Percentiles rank a stretch among this genome's conserved stretches.
phyloP scores from a whole-genome alignment of 306 rosid genomes.

The Inga laurina region DNA sequence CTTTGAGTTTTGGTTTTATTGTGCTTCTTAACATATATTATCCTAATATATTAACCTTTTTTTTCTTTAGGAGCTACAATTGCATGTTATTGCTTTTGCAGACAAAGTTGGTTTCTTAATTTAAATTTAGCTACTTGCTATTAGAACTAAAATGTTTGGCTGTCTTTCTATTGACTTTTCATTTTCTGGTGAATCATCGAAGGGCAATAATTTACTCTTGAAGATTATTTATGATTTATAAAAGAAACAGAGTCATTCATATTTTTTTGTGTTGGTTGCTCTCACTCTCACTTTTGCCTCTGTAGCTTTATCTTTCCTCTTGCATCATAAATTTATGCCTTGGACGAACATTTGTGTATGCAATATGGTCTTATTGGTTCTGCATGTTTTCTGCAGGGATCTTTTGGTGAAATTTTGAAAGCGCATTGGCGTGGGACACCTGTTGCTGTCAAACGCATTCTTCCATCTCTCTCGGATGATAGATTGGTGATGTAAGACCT shows the following conservation, averaged over 20 bases:
- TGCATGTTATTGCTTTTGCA: not conserved
- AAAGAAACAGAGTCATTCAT: constrained; percentile 1
- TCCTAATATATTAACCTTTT: constrained; percentile 1
- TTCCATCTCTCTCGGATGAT: constrained; percentile 89
- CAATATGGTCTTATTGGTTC: constrained; percentile 27
- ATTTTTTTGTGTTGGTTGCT: not conserved
- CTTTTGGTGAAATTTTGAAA: constrained; percentile 87
- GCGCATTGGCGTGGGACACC: constrained; percentile 97
- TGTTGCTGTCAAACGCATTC: constrained; percentile 88
- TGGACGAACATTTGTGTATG: constrained; percentile 1
- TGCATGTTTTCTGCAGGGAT: constrained; percentile 62
- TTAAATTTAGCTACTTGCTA: not conserved
- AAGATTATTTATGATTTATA: not conserved
- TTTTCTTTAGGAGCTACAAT: constrained; percentile 23
- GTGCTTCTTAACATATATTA: not conserved
- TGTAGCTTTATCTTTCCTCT: not conserved
- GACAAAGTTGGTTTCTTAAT: not conserved
- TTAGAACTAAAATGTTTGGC: not conserved
- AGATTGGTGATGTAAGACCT: constrained; percentile 81
- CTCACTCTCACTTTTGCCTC: not conserved
- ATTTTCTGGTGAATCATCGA: constrained; percentile 5
- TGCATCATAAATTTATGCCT: constrained; percentile 20
- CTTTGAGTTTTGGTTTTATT: not conserved
- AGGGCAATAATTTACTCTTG: not conserved
- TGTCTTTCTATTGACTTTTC: constrained; percentile 1